Base-by-base conservation (phyloP, 169 alveolate genomes). In the Plasmodium vivax region DNA sequence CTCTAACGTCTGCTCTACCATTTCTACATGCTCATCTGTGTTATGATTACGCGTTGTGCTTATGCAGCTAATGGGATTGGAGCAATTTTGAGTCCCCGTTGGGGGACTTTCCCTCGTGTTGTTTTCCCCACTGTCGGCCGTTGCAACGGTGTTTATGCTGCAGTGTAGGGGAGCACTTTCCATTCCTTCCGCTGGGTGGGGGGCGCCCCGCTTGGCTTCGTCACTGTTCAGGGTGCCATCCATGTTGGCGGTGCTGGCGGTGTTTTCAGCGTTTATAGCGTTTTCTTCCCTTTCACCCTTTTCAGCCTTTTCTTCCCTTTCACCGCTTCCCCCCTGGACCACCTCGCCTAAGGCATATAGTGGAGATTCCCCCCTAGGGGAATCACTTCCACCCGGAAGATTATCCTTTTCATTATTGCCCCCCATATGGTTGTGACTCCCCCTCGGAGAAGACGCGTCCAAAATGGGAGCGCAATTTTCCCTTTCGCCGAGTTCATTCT, bases 31-130 rank as follows among this genome's bases (percentile, higher is more conserved):
- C 58, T 30, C 71, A 38, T 8, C 43, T 23, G n/a, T 77, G 51
- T 77, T 77, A 16, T 77, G 19, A 38, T 77, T 77, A 77, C 30
- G 30, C 58, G 23, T n/a, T 77, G 84, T 77, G 58, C 58, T 77
- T 38, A 77, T n/a, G 58, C 58, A 32, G 84, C 34, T 77, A 41
- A 38, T 45, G n/a, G 62, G 4, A 51, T 1, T 77, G 58, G 6
- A 77, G 14, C 12, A 19, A 74, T 74, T 74, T 32, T 23, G 62
- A 1, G 62, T 2, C 8, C 12, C 62, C 23, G 62, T 3, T 51
- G 23, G 62, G 7, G 62, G 62, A 16, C 23, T 51, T 51, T 51
- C 62, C 62, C 9, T 16, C 23, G 62, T 77, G 16, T 34, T 3
- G 3, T 72, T 72, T 72, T 72, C 23, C 38, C 19, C n/a, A 72